phyloP scores from a whole-genome alignment of 805 yeast genomes.

The Metschnikowia dekortorum region DNA sequence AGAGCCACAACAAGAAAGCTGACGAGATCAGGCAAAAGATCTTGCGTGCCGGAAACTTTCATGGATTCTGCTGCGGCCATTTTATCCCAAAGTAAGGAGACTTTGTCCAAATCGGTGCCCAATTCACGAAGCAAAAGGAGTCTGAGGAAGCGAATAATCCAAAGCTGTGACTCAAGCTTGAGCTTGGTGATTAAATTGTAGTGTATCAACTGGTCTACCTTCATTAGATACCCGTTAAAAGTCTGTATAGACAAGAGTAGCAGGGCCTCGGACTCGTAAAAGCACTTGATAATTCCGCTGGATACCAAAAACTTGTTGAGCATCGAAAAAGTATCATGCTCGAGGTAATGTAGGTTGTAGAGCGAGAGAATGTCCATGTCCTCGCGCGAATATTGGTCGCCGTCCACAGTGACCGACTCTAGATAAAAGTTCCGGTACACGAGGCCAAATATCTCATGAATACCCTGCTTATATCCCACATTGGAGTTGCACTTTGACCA shows the following conservation, averaged over 20 bases:
- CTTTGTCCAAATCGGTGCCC: conserved; percentile 32
- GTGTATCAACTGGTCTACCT: conserved; percentile 46
- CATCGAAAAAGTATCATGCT: conserved; percentile 42
- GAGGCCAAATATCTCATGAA: conserved; percentile 51
- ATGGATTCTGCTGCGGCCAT: conserved; percentile 27
- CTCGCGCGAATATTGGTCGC: conserved; percentile 13
- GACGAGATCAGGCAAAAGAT: conserved; percentile 31
- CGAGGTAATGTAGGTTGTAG: conserved; percentile 34
- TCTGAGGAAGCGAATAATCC: conserved; percentile 52
- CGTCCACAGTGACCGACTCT: conserved; percentile 27
- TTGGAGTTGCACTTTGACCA: conserved; percentile 48
- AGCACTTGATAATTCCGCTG: conserved; percentile 32
- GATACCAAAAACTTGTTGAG: conserved; percentile 40
- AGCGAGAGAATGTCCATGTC: conserved; percentile 36
- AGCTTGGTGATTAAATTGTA: conserved; percentile 41
- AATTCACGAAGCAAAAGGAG: conserved; percentile 46
- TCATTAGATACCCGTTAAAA: conserved; percentile 46
- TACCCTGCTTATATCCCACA: conserved; percentile 43
- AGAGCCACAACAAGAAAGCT: conserved; percentile 41
- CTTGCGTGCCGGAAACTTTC: not conserved
- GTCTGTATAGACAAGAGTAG: conserved; percentile 44
- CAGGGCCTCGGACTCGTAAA: conserved; percentile 37
- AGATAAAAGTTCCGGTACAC: conserved; percentile 37
- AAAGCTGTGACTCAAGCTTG: conserved; percentile 46
- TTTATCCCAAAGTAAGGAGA: conserved; percentile 47